Evolutionary conservation across 179 eudicot species (phyloP), one percentile per base, ranked within the genome.

Genomic region (Kewa caespitosa): DNA sequence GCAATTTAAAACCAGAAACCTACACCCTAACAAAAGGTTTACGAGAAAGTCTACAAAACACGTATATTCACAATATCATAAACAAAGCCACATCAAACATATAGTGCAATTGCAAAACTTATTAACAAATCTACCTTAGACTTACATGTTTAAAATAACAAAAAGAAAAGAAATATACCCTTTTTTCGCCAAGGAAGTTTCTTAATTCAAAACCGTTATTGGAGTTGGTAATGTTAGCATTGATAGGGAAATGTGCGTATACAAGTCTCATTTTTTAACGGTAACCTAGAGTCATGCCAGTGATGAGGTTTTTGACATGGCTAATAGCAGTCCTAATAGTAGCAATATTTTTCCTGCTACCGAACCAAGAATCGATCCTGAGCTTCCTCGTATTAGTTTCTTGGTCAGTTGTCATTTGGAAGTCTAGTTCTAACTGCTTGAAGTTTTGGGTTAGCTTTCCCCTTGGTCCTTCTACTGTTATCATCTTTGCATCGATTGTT

Each of bases 191-290:
- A 25, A 90, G 91, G 48, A 90, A 90, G 74, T 90, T 90, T 39
- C 96, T 83, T 80, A 90, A 87, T 88, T 90, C 92, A 62, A 90
- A 89, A 22, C 86, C 74, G 76, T 74, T 82, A 32, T 81, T 85
- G 23, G 41, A 22, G 31, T 79, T 82, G 36, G 83, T 73, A 60
- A 90, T 90, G 36, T 85, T 81, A 12, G 92, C 95, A 75, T 90
- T 90, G 33, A 90, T 90, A 1, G 95, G 95, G 69, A 89, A 88
- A 61, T 90, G 95, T 74, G 95, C 95, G 20, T 90, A 90, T 0
- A 90, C 95, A 70, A 90, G 87, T 1, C 95, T 78, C 95, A 90
- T 90, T 84, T 90, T 90, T 70, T 88, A 90, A 0, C 92, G 76
- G 38, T 81, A 90, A 0, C 96, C 96, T 38, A 76, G 81, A 4